Percentiles rank a stretch among this genome's conserved stretches.
Evolutionary conservation across 73 alveolate species (phyloP).

Genomic region (Paramecium primaurelia): DNA sequence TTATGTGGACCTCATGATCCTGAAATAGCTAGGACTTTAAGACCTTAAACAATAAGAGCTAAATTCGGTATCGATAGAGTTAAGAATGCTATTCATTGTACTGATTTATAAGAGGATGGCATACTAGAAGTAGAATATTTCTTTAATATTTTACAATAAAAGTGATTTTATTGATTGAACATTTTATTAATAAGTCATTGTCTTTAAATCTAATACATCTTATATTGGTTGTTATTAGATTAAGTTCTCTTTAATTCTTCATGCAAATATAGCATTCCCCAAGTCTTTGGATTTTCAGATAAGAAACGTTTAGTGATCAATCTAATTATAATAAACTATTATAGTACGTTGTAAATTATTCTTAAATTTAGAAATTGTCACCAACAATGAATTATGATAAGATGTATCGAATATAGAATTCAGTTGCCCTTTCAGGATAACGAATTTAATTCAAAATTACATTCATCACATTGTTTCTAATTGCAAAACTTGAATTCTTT

Average conservation of each 20-base stretch:
- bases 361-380: background rate
- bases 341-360: background rate
- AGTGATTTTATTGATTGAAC: constrained; percentile 1
- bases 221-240: background rate
- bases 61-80: constrained; percentile 93
- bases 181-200: background rate
- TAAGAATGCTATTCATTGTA: constrained; percentile 95
- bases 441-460: constrained; percentile 27
- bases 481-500: background rate
- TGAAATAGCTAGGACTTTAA: constrained; percentile 91
- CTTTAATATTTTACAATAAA: constrained; percentile 76
- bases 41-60: constrained; percentile 97
- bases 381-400: background rate
- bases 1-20: constrained; percentile 99
- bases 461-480: background rate
- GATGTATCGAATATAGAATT: background rate
- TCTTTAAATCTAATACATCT: background rate
- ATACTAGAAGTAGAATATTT: constrained; percentile 90
- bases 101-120: constrained; percentile 97
- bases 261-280: constrained; percentile 33
- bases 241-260: constrained; percentile 4
- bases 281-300: constrained; percentile 5
- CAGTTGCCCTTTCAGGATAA: constrained; percentile 37
- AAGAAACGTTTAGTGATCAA: background rate
- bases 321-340: background rate